These are phyloP conservation scores for Phanerochaete carnosa DNA, from an alignment of 768 basidiomycete genomes.

Conservation along the genomic window DNA sequence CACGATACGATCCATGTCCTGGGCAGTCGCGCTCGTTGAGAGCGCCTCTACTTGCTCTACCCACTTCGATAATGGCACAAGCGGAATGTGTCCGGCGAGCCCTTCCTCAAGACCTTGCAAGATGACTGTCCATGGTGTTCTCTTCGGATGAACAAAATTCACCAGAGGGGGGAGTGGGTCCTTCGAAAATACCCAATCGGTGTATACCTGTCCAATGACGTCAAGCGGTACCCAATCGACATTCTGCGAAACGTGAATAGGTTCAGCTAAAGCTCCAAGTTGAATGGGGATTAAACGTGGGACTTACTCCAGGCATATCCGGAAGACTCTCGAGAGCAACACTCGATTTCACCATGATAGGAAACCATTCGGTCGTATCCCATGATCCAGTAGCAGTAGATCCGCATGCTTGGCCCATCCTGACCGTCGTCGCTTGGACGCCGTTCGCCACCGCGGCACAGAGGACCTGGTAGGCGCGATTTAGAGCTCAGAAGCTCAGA, in stretches of 20 bases:
- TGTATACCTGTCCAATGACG: background rate
- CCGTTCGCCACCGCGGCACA: background rate
- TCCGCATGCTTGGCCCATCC: constrained; percentile 26
- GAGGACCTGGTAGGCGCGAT: background rate
- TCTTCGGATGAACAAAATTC: too few relatives aligned
- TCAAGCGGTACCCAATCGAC: constrained; percentile 11
- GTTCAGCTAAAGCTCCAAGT: too few relatives aligned
- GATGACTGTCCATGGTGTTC: too few relatives aligned
- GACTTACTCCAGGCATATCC: background rate
- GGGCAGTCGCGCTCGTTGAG: background rate
- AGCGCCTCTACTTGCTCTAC: constrained; percentile 1
- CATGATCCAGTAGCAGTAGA: constrained; percentile 21
- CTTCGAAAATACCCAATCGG: background rate
- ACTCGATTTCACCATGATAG: constrained; percentile 23
- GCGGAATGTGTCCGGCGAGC: background rate
- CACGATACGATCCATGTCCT: constrained; percentile 3
- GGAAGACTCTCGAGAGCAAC: constrained; percentile 16
- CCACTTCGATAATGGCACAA: constrained; percentile 5
- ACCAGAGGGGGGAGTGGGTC: background rate
- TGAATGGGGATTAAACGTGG: too few relatives aligned
- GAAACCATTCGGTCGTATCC: constrained; percentile 28
- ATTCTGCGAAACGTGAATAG: too few relatives aligned
- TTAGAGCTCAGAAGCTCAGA: background rate
- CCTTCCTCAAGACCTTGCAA: too few relatives aligned
- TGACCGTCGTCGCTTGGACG: constrained; percentile 13